Conservation (phyloP, 129 eudicot species). For the Centella asiatica region DNA sequence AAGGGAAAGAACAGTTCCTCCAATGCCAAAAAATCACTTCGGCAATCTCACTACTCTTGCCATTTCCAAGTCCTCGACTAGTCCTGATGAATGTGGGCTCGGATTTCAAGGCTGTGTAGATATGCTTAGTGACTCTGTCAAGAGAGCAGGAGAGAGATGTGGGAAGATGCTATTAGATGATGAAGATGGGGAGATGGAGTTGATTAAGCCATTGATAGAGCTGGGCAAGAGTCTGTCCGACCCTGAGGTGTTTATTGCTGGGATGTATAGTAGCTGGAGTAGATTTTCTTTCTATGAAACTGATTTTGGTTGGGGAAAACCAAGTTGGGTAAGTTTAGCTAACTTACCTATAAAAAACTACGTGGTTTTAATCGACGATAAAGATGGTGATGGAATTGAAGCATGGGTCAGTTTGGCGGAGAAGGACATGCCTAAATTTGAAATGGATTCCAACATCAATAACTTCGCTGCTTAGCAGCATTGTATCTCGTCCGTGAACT, state of each 20-base stretch:
- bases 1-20: not conserved
- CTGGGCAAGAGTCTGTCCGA: not conserved
- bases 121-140: not conserved
- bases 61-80: not conserved
- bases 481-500: too few species aligned
- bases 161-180: not conserved
- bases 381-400: not conserved
- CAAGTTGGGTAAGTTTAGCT: not conserved
- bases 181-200: not conserved
- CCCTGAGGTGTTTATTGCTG: not conserved
- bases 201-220: not conserved
- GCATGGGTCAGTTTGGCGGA: not conserved
- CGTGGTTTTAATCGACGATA: not conserved
- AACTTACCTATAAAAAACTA: not conserved
- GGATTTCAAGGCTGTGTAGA: not conserved
- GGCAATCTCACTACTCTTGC: slow-evolving; percentile 1
- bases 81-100: not conserved
- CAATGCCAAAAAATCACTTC: not conserved
- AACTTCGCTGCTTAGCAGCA: too few species aligned
- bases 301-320: slow-evolving; percentile 6
- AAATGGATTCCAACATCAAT: not conserved
- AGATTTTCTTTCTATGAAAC: not conserved
- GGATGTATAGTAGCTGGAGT: not conserved
- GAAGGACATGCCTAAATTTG: not conserved
- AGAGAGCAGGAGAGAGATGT: not conserved